phyloP scores from a whole-genome alignment of 2,329 filamentous ascomycete species.

The Xylaria hypoxylon region DNA sequence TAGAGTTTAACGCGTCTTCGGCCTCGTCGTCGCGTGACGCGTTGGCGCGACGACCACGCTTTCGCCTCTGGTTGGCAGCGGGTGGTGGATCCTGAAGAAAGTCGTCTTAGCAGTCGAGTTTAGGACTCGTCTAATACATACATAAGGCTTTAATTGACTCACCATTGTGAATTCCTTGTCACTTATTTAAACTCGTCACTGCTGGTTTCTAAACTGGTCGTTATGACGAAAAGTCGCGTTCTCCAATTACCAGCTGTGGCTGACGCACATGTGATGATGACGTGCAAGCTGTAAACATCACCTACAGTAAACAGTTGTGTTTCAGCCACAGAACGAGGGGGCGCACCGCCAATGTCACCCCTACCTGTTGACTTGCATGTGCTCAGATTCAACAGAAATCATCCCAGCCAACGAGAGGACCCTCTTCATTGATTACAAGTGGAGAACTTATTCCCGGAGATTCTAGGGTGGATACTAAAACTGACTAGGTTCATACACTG shows the following conservation, averaged over 20 bases:
- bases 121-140: not conserved
- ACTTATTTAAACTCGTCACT: not conserved
- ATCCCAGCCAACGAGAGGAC: constrained; percentile 36
- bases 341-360: not conserved
- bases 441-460: constrained; percentile 21
- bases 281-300: not conserved
- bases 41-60: constrained; percentile 58
- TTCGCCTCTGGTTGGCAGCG: constrained; percentile 55
- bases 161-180: constrained; percentile 22
- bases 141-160: not conserved
- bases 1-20: constrained; percentile 45
- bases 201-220: not conserved
- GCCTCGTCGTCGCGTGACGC: constrained; percentile 52
- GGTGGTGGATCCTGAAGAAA: constrained; percentile 43
- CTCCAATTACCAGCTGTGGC: constrained; percentile 22
- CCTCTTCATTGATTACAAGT: constrained; percentile 29
- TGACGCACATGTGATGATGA: constrained; percentile 20
- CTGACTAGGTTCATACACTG: not conserved
- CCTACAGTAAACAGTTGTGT: not conserved
- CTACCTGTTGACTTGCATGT: constrained; percentile 24
- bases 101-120: constrained; percentile 15
- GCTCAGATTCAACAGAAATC: constrained; percentile 13
- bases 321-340: constrained; percentile 21
- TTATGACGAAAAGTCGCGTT: constrained; percentile 21
- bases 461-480: too few species aligned